Base-by-base conservation (phyloP, 2,329 filamentous ascomycete genomes). In the Aspergillus pseudoglaucus region DNA sequence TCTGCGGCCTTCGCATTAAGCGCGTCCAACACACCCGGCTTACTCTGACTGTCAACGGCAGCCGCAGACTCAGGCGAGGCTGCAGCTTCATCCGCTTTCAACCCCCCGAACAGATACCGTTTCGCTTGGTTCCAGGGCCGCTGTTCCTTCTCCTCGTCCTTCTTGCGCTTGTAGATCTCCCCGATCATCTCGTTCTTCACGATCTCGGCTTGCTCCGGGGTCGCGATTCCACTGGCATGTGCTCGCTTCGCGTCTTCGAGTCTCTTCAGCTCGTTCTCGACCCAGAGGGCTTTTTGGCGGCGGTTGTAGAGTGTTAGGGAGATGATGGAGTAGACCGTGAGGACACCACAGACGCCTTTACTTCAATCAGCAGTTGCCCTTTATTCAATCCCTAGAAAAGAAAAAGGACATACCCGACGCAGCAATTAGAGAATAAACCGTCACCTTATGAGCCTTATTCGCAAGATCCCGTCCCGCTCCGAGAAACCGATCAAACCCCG, bases 251-350 rank as follows among this genome's bases (percentile, higher is more conserved):
- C 72, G 14, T 69, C 62, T 35, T 69, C 63, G n/a, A 75, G 61
- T 20, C 58, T 61, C 53, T 68, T 61, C 44, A 74, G 49, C 56
- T 75, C 69, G 42, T 61, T 65, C 59, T 82, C 76, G 53, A 82
- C 75, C 73, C 77, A 87, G 53, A 84, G 79, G 33, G 74, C 74
- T 48, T 78, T 74, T 70, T 84, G 82, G 49, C 78, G 75, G 47
- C 83, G 78, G 65, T 86, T 87, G 69, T 85, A 82, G 50, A 84
- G 67, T 49, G 85, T 75, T 73, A 87, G 79, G 59, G 84, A 83
- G 50, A 79, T 75, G 54, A 84, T 75, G 8, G 83, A 82, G 63
- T 84, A 84, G 35, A 80, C 74, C 33, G 81, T 82, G 40, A 85
- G 76, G 38, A 78, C 76, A 56, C 75, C 79, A 45, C 77, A 75